These are phyloP conservation scores for Fusarium pseudocircinatum DNA, from an alignment of 2,329 filamentous ascomycete genomes.

Conservation along the genomic window DNA sequence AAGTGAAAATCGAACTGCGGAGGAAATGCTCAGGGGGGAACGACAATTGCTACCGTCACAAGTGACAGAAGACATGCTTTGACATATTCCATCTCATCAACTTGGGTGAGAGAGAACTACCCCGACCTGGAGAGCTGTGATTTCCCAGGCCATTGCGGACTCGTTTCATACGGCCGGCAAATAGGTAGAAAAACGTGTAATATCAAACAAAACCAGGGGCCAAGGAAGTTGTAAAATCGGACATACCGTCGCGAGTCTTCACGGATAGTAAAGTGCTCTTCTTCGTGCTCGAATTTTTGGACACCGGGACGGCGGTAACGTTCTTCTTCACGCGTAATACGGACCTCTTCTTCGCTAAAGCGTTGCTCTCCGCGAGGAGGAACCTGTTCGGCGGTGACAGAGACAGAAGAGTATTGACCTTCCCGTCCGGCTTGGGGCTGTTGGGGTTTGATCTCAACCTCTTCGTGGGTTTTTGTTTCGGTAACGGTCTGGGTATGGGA, in stretches of 20 bases:
- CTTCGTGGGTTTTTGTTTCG: conserved; percentile 78
- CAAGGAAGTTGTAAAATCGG: conserved; percentile 18
- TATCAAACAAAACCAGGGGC: not conserved
- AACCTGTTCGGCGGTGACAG: conserved; percentile 65
- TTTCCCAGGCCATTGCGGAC: not conserved
- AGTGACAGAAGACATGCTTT: conserved; percentile 6
- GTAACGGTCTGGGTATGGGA: conserved; percentile 63
- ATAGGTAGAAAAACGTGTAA: not conserved
- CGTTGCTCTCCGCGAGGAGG: conserved; percentile 71
- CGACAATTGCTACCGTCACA: conserved; percentile 22
- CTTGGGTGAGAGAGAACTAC: not conserved
- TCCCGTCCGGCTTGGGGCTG: conserved; percentile 94
- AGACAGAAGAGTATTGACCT: conserved; percentile 87
- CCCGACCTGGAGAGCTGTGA: not conserved
- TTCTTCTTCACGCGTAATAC: conserved; percentile 81
- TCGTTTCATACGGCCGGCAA: not conserved
- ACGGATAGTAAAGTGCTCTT: conserved; percentile 48
- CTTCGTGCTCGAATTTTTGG: conserved; percentile 50
- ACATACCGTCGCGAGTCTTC: conserved; percentile 65
- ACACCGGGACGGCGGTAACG: conserved; percentile 76
- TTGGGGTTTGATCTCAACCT: conserved; percentile 83
- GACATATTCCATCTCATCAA: conserved; percentile 19
- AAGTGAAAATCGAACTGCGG: conserved; percentile 3
- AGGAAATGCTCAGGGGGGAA: conserved; percentile 26
- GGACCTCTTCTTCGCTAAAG: conserved; percentile 85